Evolutionary conservation across 1,284 basidiomycete species (phyloP).

Genomic region (Naganishia sp.): DNA sequence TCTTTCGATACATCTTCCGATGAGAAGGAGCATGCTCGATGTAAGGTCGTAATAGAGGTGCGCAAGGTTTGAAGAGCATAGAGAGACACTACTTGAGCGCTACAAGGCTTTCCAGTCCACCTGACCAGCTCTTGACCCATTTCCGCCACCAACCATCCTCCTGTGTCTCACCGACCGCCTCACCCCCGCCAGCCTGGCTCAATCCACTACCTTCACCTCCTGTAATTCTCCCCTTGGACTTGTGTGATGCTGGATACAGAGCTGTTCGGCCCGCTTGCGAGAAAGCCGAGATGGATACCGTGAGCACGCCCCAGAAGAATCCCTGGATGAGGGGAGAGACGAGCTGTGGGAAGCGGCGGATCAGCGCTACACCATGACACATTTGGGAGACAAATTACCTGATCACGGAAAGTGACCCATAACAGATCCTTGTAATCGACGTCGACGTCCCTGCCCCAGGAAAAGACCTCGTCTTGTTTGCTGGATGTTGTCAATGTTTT

Average conservation of each 20-base stretch:
- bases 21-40: background rate
- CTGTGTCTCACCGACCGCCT: conserved; percentile 39
- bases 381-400: conserved; percentile 39
- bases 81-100: conserved; percentile 10
- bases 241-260: conserved; percentile 44
- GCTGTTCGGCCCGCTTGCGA: conserved; percentile 37
- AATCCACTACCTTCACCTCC: conserved; percentile 43
- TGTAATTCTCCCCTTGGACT: conserved; percentile 40
- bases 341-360: background rate
- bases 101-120: conserved; percentile 30
- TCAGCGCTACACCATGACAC: background rate
- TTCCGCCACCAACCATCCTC: conserved; percentile 33
- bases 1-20: no score
- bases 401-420: conserved; percentile 52
- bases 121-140: conserved; percentile 32
- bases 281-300: conserved; percentile 31
- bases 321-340: conserved; percentile 48
- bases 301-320: conserved; percentile 46
- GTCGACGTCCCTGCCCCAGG: conserved; percentile 45
- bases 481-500: conserved; percentile 38
- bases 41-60: background rate
- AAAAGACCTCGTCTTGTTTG: conserved; percentile 46
- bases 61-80: background rate
- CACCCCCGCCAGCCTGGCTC: conserved; percentile 39
- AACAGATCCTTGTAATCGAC: conserved; percentile 46